These are phyloP conservation scores for Salicornia ramosissima DNA, from an alignment of 148 eudicot genomes.

Conservation along the genomic window DNA sequence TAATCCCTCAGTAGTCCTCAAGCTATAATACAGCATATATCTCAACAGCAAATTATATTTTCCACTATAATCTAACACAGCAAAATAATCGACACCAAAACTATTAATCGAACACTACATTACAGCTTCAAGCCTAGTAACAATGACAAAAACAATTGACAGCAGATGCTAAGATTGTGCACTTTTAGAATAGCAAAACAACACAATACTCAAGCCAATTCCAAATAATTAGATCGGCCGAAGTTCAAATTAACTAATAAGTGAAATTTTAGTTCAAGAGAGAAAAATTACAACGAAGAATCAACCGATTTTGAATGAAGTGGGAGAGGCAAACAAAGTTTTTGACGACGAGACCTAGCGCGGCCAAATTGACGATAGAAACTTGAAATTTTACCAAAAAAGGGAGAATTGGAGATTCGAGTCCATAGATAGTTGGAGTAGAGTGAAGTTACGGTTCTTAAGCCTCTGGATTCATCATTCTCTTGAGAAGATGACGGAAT, in stretches of 20 bases:
- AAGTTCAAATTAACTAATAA: not conserved
- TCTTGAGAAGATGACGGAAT: constrained; percentile 19
- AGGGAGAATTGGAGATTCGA: constrained; percentile 28
- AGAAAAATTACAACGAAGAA: constrained; percentile 40
- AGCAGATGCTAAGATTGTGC: too few species aligned
- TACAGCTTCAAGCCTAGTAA: not conserved
- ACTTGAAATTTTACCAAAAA: constrained; percentile 39
- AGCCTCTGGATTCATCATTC: constrained; percentile 19
- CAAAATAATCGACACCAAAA: too few species aligned
- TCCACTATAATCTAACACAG: too few species aligned
- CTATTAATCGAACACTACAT: not conserved
- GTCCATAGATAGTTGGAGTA: constrained; percentile 44
- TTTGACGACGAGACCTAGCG: constrained; percentile 47
- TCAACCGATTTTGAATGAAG: constrained; percentile 54
- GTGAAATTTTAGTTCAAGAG: not conserved
- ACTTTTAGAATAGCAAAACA: not conserved
- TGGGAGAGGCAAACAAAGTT: constrained; percentile 69
- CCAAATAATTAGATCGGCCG: not conserved
- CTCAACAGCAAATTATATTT: too few species aligned
- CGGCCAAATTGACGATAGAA: constrained; percentile 37
- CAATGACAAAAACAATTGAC: too few species aligned
- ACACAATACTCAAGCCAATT: not conserved
- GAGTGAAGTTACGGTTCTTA: constrained; percentile 32
- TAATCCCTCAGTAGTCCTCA: too few species aligned
- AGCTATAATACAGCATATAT: too few species aligned